Evolutionary conservation across 2,329 filamentous ascomycete genomes (phyloP), one percentile per base, ranked within the genome.

Genomic region (Cladophialophora carrionii): DNA sequence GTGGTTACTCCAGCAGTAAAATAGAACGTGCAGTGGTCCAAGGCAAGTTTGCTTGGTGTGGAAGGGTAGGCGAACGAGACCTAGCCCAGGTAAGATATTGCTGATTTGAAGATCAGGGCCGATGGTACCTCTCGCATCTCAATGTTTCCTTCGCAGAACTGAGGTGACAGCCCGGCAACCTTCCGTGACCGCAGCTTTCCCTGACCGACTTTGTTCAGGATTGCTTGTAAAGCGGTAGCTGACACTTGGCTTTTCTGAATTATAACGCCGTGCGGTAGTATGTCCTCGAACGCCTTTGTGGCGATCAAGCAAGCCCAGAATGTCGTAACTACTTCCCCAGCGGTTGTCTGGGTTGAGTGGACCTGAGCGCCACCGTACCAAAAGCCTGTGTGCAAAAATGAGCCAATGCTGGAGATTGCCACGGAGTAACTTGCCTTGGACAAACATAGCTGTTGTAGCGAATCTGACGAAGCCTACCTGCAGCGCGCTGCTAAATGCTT

Each of bases 261-360:
- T 0, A 92, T 82, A 24, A 95, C 81, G 76, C 92, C 87, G 69
- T 95, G 89, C 0, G 92, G 90, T 34, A 95, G 79, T 10, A 96
- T 80, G 0, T 85, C 81, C 70, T 94, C 88, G 12, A 96, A 80
- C 0, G 90, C 87, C 70, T 94, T 88, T 4, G 92, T 87, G 0
- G 90, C 89, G 57, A 87, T 87, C 41, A 97, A 79, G 2, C 89
- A 90, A 4, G 90, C 86, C 80, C 95, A 96, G 70, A 98, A 97
- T 0, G 92, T 90, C 0, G 91, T 95, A 52, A 97, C 76, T 2
- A 96, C 85, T 62, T 88, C 81, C 0, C 88, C 90, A 0, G 91
- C 79, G 10, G 80, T 82, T 12, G 86, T 78, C 0, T 82, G 75
- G 1, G 86, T 87, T 1, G 83, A 77, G 9, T 82, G 80, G 9